phyloP scores from a whole-genome alignment of 177 flowering plant genomes.

The Telopea speciosissima region DNA sequence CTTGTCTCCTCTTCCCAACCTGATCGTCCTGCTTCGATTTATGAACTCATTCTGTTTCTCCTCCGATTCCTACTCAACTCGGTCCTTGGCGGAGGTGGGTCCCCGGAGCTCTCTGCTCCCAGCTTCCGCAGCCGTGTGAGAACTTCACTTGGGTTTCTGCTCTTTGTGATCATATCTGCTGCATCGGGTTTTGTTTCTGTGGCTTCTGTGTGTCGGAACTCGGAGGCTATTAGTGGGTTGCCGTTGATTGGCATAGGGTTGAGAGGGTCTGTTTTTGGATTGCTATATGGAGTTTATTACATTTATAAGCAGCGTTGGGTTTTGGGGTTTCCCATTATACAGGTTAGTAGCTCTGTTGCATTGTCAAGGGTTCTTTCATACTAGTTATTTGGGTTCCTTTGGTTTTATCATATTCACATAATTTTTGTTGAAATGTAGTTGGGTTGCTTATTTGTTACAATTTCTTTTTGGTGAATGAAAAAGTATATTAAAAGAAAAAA shows the following conservation, averaged over 20 bases:
- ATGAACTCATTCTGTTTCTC: slow-evolving; percentile 33
- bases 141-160: slow-evolving; percentile 27
- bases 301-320: slow-evolving; percentile 58
- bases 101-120: slow-evolving; percentile 12
- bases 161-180: slow-evolving; percentile 33
- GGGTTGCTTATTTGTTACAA: no score
- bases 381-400: background rate
- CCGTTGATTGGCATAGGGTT: slow-evolving; percentile 36
- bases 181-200: slow-evolving; percentile 37
- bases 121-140: slow-evolving; percentile 35
- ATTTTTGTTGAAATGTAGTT: no score
- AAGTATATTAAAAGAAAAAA: no score
- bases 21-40: slow-evolving; percentile 37
- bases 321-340: slow-evolving; percentile 69
- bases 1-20: slow-evolving; percentile 40
- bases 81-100: slow-evolving; percentile 12
- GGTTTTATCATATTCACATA: no score
- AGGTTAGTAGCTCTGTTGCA: slow-evolving; percentile 34
- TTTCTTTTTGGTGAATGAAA: no score
- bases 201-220: slow-evolving; percentile 36
- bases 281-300: slow-evolving; percentile 50
- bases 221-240: slow-evolving; percentile 16
- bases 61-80: slow-evolving; percentile 33
- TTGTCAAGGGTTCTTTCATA: background rate
- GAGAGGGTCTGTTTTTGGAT: slow-evolving; percentile 53